phyloP scores from a whole-genome alignment of 305 asterid genomes.

The Petunia hybrid region DNA sequence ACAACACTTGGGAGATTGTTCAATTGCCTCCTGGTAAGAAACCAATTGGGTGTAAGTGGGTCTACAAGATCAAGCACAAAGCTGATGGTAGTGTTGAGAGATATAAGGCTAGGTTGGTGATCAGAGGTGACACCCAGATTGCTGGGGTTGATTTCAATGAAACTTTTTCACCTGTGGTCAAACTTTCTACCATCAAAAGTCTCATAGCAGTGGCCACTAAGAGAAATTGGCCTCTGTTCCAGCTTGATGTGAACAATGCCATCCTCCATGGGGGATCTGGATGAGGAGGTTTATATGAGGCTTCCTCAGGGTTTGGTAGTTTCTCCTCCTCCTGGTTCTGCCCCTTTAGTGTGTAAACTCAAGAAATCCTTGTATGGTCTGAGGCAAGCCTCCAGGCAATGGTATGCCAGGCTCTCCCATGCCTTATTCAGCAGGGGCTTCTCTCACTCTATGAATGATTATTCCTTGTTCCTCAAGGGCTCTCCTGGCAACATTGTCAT shows the following conservation, averaged over 20 bases:
- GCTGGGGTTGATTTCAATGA: background rate
- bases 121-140: background rate
- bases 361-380: background rate
- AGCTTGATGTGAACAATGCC: too few species aligned
- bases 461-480: too few species aligned
- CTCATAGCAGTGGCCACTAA: background rate
- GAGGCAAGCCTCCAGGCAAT: constrained; percentile 5
- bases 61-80: background rate
- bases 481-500: background rate
- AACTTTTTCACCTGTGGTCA: background rate
- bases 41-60: background rate
- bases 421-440: background rate
- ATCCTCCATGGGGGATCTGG: background rate
- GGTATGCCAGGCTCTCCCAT: background rate
- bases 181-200: background rate
- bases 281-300: background rate
- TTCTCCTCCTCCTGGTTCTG: background rate
- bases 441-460: background rate
- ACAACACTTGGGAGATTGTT: background rate
- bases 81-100: background rate
- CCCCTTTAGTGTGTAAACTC: background rate
- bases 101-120: background rate
- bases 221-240: background rate
- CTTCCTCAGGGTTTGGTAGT: background rate
- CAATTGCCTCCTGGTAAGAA: background rate